Evolutionary conservation across 2,329 filamentous ascomycete genomes (phyloP), one percentile per base, ranked within the genome.

Genomic region (Cladosporium sp.): DNA sequence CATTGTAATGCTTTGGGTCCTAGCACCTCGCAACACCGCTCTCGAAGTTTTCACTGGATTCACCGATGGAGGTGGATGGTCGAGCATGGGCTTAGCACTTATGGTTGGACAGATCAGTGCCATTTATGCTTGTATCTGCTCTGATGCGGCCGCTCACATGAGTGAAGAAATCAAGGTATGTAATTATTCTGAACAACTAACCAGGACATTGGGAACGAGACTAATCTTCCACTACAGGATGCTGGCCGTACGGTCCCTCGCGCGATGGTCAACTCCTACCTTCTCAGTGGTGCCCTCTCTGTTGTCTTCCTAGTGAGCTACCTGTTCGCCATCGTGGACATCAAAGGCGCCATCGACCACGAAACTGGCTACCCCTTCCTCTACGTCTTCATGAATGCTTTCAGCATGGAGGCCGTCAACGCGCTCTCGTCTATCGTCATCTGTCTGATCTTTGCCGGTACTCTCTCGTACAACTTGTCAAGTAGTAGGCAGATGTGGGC

Each of bases 51-150:
- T 71, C 50, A 64, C 63, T 1, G 52, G 66, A 7, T 69, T 71
- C 51, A 57, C 62, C n/a, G 68, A 67, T 36, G 50, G 55, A 2
- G 70, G 69, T 1, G 67, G 69, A 2, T 74, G 70, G 70, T 52
- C 58, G 7, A 58, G 53, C n/a, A 62, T 55, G 32, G 62, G 62
- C 4, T 49, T 62, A 2, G 56, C 62, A 12, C 47, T 61, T 11
- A 61, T 67, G 61, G 62, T 67, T 19, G 65, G 65, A 7, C 62
- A 66, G 41, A 53, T 66, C n/a, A 57, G 53, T 12, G 54, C 58
- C 3, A 54, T 66, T n/a, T 62, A 51, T 38, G 49, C 38, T 18
- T 42, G 38, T 22, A 51, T 64, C 8, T 62, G 62, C 7, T 59
- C 56, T 6, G 62, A 64, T 41, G 56, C 51, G 16, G 59, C 61